phyloP scores from a whole-genome alignment of 2,329 filamentous ascomycete species.

The Stemphylium beticola region DNA sequence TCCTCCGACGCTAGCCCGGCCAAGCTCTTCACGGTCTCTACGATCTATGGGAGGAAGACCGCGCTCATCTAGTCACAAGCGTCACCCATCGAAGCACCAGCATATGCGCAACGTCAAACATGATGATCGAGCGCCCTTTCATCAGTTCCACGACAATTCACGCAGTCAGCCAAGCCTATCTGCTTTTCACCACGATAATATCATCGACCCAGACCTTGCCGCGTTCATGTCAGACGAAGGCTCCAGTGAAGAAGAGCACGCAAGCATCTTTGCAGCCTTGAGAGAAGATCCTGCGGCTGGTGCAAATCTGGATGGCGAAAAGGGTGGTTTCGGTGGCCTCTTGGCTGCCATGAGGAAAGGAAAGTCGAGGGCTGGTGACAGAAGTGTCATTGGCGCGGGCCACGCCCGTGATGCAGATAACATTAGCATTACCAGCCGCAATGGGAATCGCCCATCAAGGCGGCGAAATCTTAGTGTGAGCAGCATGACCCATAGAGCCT shows the following conservation, averaged over 20 bases:
- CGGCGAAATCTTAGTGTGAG: conserved; percentile 84
- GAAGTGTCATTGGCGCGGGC: conserved; percentile 66
- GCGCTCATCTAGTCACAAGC: conserved; percentile 78
- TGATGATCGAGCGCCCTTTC: conserved; percentile 88
- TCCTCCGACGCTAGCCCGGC: conserved; percentile 73
- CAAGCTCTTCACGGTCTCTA: conserved; percentile 89
- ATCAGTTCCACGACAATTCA: conserved; percentile 73
- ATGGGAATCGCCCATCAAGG: conserved; percentile 68
- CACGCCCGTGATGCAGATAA: conserved; percentile 69
- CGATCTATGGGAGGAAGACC: conserved; percentile 75
- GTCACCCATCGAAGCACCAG: conserved; percentile 87
- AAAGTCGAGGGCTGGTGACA: conserved; percentile 74
- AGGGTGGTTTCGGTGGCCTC: conserved; percentile 72
- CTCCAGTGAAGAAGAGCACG: conserved; percentile 90
- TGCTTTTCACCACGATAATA: conserved; percentile 98
- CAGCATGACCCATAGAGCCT: conserved; percentile 74
- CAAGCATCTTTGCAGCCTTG: conserved; percentile 81
- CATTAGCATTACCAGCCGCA: conserved; percentile 68
- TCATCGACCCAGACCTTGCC: conserved; percentile 95
- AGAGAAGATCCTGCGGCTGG: conserved; percentile 65
- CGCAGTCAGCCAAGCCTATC: conserved; percentile 72
- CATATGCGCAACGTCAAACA: conserved; percentile 78
- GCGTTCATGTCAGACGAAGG: conserved; percentile 95
- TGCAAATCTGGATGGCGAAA: conserved; percentile 74
- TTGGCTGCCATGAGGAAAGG: conserved; percentile 77